Percentiles rank a stretch among this genome's conserved stretches.
Conservation (phyloP, 108 stramenopile genomes). For the Mediolabrus comicus region DNA sequence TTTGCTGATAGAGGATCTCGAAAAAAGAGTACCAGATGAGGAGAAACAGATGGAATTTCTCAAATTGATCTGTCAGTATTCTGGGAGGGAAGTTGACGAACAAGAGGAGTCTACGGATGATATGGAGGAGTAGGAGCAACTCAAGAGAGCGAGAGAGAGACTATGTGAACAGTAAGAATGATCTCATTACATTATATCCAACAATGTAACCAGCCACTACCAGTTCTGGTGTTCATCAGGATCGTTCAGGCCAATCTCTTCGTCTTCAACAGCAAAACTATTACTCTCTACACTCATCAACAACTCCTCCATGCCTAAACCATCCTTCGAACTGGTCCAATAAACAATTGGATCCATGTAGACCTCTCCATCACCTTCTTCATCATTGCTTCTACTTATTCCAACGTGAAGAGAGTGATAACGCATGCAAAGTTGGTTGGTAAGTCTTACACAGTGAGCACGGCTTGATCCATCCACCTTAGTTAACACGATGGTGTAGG, state of each 20-base stretch:
- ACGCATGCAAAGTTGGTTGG: constrained; percentile 78
- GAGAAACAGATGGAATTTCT: constrained; percentile 60
- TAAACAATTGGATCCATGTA: constrained; percentile 49
- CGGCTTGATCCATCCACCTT: constrained; percentile 71
- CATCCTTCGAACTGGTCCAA: constrained; percentile 50
- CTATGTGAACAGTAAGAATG: background rate
- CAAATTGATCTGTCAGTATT: constrained; percentile 55
- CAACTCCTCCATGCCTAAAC: constrained; percentile 47
- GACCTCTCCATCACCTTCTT: constrained; percentile 15
- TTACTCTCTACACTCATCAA: constrained; percentile 31
- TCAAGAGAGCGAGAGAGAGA: background rate
- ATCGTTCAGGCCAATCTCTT: background rate
- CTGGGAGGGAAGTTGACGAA: constrained; percentile 8
- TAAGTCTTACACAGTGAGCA: constrained; percentile 51
- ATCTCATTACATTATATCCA: background rate
- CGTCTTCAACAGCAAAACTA: constrained; percentile 1
- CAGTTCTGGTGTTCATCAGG: background rate
- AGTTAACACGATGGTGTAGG: constrained; percentile 76
- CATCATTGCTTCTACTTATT: background rate
- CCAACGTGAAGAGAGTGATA: constrained; percentile 45
- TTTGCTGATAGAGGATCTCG: constrained; percentile 78
- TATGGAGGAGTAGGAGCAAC: constrained; percentile 1
- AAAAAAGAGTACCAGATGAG: constrained; percentile 54
- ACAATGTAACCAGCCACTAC: background rate
- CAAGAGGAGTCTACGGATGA: background rate